Evolutionary conservation across 140 eudicot genomes (phyloP).

Genomic region (Anethum foeniculum): DNA sequence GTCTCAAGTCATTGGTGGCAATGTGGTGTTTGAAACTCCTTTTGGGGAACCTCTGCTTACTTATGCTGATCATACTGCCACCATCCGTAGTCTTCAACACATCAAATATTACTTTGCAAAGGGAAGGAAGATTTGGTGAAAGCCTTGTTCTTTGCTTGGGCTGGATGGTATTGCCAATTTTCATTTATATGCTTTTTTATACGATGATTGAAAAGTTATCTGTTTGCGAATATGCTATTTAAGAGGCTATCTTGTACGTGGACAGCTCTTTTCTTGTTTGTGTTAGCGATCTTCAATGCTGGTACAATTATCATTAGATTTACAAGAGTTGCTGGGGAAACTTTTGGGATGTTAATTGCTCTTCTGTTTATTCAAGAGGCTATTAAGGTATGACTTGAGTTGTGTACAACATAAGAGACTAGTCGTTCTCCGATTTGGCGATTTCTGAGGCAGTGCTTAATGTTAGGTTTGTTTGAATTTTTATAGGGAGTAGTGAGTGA

Average conservation of each 20-base stretch:
- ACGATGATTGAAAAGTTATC: background rate
- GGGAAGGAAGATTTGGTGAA: slow-evolving; percentile 39
- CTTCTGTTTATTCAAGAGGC: slow-evolving; percentile 54
- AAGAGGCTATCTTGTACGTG: slow-evolving; percentile 27
- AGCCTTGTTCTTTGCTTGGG: slow-evolving; percentile 49
- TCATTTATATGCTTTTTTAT: background rate
- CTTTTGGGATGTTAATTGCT: slow-evolving; percentile 51
- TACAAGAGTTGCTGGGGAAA: slow-evolving; percentile 49
- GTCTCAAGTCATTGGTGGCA: background rate
- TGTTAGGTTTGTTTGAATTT: background rate
- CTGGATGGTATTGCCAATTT: slow-evolving; percentile 37
- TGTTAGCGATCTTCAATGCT: slow-evolving; percentile 41
- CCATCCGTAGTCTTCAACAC: background rate
- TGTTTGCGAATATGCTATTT: background rate
- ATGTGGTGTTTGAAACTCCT: background rate
- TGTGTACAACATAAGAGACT: background rate
- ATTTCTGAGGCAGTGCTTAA: background rate
- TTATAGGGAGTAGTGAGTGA: slow-evolving; percentile 44
- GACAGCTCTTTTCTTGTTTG: slow-evolving; percentile 43
- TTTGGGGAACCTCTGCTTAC: background rate
- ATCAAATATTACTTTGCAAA: slow-evolving; percentile 23
- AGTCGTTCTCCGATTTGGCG: background rate
- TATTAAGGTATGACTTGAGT: slow-evolving; percentile 30
- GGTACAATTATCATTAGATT: slow-evolving; percentile 35
- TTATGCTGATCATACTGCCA: slow-evolving; percentile 6